phyloP scores from a whole-genome alignment of 345 rosid species.

The Rubroshorea leprosula region DNA sequence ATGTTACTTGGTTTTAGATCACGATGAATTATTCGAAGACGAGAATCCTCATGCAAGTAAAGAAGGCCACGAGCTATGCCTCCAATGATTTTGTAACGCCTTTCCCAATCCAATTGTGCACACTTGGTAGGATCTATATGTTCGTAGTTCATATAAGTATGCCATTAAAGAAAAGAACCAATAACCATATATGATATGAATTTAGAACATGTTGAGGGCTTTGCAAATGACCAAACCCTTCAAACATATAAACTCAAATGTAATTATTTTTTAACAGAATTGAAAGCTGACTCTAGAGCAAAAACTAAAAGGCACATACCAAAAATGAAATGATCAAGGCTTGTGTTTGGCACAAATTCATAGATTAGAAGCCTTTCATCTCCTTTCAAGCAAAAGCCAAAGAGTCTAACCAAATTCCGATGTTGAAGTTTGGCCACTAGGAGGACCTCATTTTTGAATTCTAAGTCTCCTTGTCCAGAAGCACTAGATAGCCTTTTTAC shows the following conservation, averaged over 20 bases:
- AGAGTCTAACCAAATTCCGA: constrained; percentile 30
- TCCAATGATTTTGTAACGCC: constrained; percentile 27
- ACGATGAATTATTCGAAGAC: constrained; percentile 37
- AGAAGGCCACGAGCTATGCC: constrained; percentile 45
- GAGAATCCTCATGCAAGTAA: constrained; percentile 45
- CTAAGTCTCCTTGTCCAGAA: constrained; percentile 27
- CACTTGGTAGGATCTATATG: constrained; percentile 21
- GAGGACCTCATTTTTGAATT: constrained; percentile 32
- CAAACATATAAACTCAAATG: too few species aligned
- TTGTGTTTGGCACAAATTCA: constrained; percentile 28
- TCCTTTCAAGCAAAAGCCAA: constrained; percentile 26
- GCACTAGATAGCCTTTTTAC: constrained; percentile 27
- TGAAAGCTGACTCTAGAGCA: too few species aligned
- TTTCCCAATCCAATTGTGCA: constrained; percentile 21
- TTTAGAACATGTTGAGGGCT: too few species aligned
- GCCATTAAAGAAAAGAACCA: not conserved
- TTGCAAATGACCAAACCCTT: too few species aligned
- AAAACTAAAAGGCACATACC: not conserved
- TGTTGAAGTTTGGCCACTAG: constrained; percentile 35
- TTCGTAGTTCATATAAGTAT: not conserved
- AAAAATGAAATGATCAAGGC: constrained; percentile 24
- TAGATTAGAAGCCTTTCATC: constrained; percentile 30
- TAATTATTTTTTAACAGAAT: too few species aligned
- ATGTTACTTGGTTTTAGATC: constrained; percentile 45
- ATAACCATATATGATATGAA: too few species aligned